phyloP scores from a whole-genome alignment of 306 rosid genomes.

The Castanospermum australe region DNA sequence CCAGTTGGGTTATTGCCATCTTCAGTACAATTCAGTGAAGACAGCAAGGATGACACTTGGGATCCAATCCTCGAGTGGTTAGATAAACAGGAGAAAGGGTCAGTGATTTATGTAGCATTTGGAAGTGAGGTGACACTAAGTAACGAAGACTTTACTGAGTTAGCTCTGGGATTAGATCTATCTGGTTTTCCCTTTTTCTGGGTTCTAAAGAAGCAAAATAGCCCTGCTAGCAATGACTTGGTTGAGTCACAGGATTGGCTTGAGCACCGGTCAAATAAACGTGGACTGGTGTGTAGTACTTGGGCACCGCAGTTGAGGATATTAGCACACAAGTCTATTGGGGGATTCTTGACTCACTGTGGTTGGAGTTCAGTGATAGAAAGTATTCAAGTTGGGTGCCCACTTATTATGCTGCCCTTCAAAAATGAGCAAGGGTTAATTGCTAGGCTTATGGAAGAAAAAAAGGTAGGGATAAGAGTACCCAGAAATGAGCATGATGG shows the following conservation, averaged over 20 bases:
- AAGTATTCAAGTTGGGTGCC: slow-evolving; percentile 4
- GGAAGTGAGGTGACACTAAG: slow-evolving; percentile 29
- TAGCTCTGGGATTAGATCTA: slow-evolving; percentile 35
- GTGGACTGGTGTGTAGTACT: slow-evolving; percentile 3
- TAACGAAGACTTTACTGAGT: slow-evolving; percentile 24
- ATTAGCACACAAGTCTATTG: slow-evolving; percentile 26
- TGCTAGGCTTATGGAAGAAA: slow-evolving; percentile 33
- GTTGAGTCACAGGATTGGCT: slow-evolving; percentile 8
- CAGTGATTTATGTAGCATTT: slow-evolving; percentile 36
- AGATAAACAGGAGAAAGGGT: slow-evolving; percentile 6
- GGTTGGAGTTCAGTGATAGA: slow-evolving; percentile 41
- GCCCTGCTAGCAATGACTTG: neutral
- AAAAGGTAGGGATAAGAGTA: slow-evolving; percentile 26
- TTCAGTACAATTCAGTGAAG: neutral
- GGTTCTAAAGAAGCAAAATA: neutral
- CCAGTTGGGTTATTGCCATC: slow-evolving; percentile 40
- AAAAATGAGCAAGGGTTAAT: slow-evolving; percentile 13
- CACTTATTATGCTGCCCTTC: slow-evolving; percentile 33
- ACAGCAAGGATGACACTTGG: slow-evolving; percentile 22
- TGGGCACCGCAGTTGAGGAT: slow-evolving; percentile 40
- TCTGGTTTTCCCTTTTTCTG: slow-evolving; percentile 28
- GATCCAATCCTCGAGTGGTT: slow-evolving; percentile 28
- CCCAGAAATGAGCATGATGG: slow-evolving; percentile 37
- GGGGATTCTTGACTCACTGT: slow-evolving; percentile 35
- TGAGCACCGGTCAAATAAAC: neutral